Conservation (phyloP, 768 basidiomycete species). For the Kwoniella mangroviensis region DNA sequence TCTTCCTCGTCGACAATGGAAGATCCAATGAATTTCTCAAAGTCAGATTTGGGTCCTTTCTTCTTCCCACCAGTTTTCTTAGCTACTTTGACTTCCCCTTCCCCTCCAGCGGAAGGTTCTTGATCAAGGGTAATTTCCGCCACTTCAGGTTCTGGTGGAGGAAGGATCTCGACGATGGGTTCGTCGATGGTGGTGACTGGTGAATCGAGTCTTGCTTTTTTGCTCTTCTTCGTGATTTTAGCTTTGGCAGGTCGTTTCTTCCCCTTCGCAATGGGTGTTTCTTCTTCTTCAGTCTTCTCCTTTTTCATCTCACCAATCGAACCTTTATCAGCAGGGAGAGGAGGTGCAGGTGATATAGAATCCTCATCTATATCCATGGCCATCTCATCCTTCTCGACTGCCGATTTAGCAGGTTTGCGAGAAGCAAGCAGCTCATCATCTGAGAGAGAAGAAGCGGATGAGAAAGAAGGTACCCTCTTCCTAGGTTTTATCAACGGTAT, state of each 20-base stretch:
- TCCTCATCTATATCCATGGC: conserved; percentile 24
- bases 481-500: not conserved
- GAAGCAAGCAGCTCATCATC: conserved; percentile 24
- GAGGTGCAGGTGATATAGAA: not conserved
- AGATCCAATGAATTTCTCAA: conserved; percentile 59
- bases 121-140: conserved; percentile 38
- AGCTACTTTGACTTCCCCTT: conserved; percentile 1
- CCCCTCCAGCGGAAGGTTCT: not conserved
- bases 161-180: conserved; percentile 23
- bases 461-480: conserved; percentile 26
- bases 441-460: conserved; percentile 29
- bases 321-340: not conserved
- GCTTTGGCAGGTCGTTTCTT: conserved; percentile 40
- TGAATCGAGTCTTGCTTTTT: conserved; percentile 42
- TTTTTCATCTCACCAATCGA: conserved; percentile 11
- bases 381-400: conserved; percentile 11
- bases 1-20: conserved; percentile 88
- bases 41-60: conserved; percentile 28
- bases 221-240: conserved; percentile 33
- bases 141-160: conserved; percentile 25
- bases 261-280: conserved; percentile 6
- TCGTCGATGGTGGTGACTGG: conserved; percentile 15
- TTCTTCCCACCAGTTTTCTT: conserved; percentile 24
- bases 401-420: not conserved
- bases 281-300: conserved; percentile 4